Conservation (phyloP, 2,329 filamentous ascomycete genomes). For the Fusarium anguioides region DNA sequence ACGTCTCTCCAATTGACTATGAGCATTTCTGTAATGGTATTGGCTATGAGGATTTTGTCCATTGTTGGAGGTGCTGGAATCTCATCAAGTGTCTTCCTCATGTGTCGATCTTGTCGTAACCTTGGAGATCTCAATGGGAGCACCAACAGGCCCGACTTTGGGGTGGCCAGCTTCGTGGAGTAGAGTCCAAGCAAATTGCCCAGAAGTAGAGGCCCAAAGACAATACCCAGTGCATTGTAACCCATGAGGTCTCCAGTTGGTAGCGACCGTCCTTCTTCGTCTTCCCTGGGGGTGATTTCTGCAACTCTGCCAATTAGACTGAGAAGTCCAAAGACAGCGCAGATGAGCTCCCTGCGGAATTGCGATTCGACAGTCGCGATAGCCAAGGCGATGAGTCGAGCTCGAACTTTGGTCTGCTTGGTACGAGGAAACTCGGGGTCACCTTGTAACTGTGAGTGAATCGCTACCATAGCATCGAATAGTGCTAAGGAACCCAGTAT, state of each 20-base stretch:
- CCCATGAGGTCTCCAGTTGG: constrained; percentile 71
- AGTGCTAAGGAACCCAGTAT: constrained; percentile 71
- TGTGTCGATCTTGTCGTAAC: constrained; percentile 46
- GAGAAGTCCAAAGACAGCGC: constrained; percentile 73
- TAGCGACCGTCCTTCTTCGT: constrained; percentile 62
- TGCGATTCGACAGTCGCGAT: constrained; percentile 69
- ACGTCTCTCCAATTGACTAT: constrained; percentile 74
- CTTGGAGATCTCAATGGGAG: constrained; percentile 58
- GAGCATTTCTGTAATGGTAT: constrained; percentile 72
- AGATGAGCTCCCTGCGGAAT: constrained; percentile 72
- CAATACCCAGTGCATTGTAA: constrained; percentile 69
- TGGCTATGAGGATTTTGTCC: constrained; percentile 69
- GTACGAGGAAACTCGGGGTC: constrained; percentile 64
- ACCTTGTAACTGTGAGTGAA: constrained; percentile 66
- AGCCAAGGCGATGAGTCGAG: constrained; percentile 73
- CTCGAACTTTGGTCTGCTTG: constrained; percentile 67
- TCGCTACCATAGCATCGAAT: constrained; percentile 71
- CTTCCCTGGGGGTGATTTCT: constrained; percentile 64
- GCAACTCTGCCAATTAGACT: constrained; percentile 69
- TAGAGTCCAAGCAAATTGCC: constrained; percentile 67
- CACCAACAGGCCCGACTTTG: constrained; percentile 55
- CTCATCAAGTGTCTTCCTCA: constrained; percentile 25
- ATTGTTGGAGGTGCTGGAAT: constrained; percentile 50
- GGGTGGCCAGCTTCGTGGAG: constrained; percentile 58
- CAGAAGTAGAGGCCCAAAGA: constrained; percentile 73